Conservation (phyloP, 2,329 filamentous ascomycete genomes). For the Talaromyces sp. region DNA sequence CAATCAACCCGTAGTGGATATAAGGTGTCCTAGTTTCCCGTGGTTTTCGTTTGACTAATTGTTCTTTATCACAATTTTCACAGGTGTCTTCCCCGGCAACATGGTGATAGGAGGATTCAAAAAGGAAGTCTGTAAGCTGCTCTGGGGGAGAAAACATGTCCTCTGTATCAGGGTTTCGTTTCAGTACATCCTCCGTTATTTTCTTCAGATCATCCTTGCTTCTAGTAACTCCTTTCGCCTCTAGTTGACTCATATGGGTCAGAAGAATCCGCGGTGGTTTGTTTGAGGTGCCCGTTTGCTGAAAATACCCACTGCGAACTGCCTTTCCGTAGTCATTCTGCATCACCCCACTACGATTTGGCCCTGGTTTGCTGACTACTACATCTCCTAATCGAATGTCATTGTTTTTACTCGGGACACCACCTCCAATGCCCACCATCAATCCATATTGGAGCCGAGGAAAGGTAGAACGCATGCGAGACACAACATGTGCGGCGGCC, state of each 20-base stretch:
- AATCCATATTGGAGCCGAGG: conserved; percentile 24
- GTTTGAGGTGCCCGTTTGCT: too few species aligned
- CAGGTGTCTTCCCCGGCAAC: background rate
- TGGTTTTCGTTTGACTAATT: background rate
- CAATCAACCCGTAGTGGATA: conserved; percentile 20
- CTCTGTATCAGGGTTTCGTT: background rate
- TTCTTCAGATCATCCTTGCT: background rate
- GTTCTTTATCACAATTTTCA: conserved; percentile 4
- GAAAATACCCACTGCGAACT: too few species aligned
- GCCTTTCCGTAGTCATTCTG: too few species aligned
- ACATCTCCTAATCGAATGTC: too few species aligned
- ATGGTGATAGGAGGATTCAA: conserved; percentile 4
- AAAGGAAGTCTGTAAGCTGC: background rate
- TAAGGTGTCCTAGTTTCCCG: background rate
- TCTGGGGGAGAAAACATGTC: background rate
- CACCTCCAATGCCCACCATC: conserved; percentile 12
- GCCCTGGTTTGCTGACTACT: too few species aligned
- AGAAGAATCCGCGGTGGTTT: too few species aligned
- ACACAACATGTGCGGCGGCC: conserved; percentile 22
- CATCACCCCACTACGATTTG: too few species aligned
- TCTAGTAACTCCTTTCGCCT: too few species aligned
- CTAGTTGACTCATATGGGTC: conserved; percentile 8
- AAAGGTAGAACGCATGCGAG: conserved; percentile 24
- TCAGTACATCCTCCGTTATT: background rate
- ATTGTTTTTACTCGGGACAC: conserved; percentile 22